Base-by-base conservation (phyloP, 1,284 basidiomycete genomes). In the Ustilago curta region DNA sequence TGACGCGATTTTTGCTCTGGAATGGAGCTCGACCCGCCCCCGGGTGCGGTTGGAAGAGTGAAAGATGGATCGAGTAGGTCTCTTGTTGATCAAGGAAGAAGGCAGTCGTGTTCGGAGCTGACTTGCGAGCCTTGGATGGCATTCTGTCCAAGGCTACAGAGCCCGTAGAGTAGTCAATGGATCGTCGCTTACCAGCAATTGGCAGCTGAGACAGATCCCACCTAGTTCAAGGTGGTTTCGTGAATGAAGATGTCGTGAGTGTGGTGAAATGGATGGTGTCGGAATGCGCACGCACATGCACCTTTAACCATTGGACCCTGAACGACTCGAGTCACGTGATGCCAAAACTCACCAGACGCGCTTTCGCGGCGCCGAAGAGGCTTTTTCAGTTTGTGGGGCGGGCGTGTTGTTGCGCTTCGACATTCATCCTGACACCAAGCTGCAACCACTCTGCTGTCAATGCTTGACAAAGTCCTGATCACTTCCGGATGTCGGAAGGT, bases 41-140 rank as follows among this genome's bases (percentile, higher is more conserved):
- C 1, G 61, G 58, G n/a, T 60, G 54, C 2, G 70, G 64, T 4
- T 68, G 42, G 27, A 74, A 68, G 29, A 74, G 59, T 3, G 71
- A 65, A 40, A 74, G 39, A 51, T 70, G 67, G 31, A 75, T 58
- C 40, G 72, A 75, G 44, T 70, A 75, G 56, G 62, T 70, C 35
- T 75, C 67, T 52, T 75, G 32, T 44, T 56, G 61, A 11, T 64
- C 70, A 29, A 59, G 62, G 27, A 66, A 71, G 63, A 62, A 71
- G 6, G 62, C 50, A 16, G 55, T 48, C 27, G 51, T 61, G 2
- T 55, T 31, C 31, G 69, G 43, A 18, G 54, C 58, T 39, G 59
- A 43, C 35, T 65, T 70, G 37, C 68, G 68, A 35, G 58, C 18
- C 54, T 70, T 70, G 31, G 61, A 29, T 52, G 62, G 68, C 68